A percentile compares a stretch with the other conserved stretches of the same genome.
Evolutionary conservation across 768 basidiomycete species (phyloP).

Genomic region (Trametes meyenii): DNA sequence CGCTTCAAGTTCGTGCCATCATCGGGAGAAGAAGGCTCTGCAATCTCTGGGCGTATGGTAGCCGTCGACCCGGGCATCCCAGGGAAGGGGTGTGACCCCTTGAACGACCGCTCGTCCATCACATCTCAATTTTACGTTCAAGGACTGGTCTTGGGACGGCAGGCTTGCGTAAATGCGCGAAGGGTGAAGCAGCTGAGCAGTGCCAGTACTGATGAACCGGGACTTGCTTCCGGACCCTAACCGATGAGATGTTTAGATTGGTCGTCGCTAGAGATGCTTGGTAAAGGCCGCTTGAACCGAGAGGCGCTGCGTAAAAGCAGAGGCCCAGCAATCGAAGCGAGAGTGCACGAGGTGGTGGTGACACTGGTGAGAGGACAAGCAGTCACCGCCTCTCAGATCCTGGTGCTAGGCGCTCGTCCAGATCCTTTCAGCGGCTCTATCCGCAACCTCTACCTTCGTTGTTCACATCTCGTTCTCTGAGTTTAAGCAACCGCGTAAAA

Average conservation of each 20-base stretch:
- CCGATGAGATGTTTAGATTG: too few relatives aligned
- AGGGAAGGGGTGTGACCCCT: slow-evolving; percentile 11
- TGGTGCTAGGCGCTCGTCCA: too few relatives aligned
- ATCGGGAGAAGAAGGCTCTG: slow-evolving; percentile 40
- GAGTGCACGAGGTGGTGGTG: too few relatives aligned
- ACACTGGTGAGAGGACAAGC: too few relatives aligned
- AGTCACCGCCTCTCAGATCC: too few relatives aligned
- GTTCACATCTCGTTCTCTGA: not conserved
- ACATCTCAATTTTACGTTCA: slow-evolving; percentile 17
- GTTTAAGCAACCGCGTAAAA: not conserved
- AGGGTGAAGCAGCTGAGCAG: not conserved
- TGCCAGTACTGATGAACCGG: too few relatives aligned
- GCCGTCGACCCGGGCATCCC: slow-evolving; percentile 19
- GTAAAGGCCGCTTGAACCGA: too few relatives aligned
- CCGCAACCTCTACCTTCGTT: not conserved
- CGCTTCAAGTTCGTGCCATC: slow-evolving; percentile 61
- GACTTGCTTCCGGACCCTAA: too few relatives aligned
- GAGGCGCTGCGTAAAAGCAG: too few relatives aligned
- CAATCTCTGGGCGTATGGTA: slow-evolving; percentile 18
- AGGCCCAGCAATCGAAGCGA: too few relatives aligned
- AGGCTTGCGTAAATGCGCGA: slow-evolving; percentile 2
- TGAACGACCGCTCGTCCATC: slow-evolving; percentile 20
- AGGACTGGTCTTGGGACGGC: not conserved
- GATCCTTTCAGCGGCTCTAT: not conserved
- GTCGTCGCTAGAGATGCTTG: too few relatives aligned